Base-by-base conservation (phyloP, 306 rosid genomes). In the Lithocarpus polystachyus region DNA sequence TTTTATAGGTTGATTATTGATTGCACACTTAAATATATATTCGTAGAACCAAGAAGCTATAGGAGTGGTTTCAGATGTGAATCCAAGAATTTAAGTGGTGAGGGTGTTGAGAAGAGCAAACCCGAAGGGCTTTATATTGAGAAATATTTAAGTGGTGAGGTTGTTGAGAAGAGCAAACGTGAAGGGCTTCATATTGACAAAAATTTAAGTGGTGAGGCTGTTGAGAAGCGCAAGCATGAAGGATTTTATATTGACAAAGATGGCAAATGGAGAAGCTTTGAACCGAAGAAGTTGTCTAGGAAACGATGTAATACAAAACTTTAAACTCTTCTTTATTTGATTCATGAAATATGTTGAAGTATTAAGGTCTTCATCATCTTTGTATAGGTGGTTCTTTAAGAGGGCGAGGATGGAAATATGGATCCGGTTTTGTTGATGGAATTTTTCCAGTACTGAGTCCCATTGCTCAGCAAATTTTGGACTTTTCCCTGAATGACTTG, bases 351-450 rank as follows among this genome's bases (percentile, higher is more conserved):
- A 72, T 60, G 31, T 86, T 77, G 45, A 45, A 37, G 37, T 28
- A 4, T 64, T 43, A 52, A 55, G 67, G 71, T 75, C 69, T 83
- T 22, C 13, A n/a, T 79, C 26, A 60, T 64, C 17, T 75, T 9
- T 85, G 76, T 56, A 24, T 82, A 95, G 99, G 97, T 85, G 99
- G 99, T 81, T 95, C 99, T 73, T 71, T 92, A 81, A 89, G 99
- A 82, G 97, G 99, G 73, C 78, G 87, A 59, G 97, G 99, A 62
- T 95, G 98, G 98, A 90, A 91, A 82, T 92, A 85, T 45, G 99
- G 99, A 83, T 95, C 99, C 45, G 99, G 99, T 5, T 95, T 95
- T 84, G 97, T 95, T 20, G 99, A 95, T 78, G 97, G 98, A 28
- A 86, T 92, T 72, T 95, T 95, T 76, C 99, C 96, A 0, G 94